phyloP scores from a whole-genome alignment of 331 rosid genomes.

The Arachis monticola region DNA sequence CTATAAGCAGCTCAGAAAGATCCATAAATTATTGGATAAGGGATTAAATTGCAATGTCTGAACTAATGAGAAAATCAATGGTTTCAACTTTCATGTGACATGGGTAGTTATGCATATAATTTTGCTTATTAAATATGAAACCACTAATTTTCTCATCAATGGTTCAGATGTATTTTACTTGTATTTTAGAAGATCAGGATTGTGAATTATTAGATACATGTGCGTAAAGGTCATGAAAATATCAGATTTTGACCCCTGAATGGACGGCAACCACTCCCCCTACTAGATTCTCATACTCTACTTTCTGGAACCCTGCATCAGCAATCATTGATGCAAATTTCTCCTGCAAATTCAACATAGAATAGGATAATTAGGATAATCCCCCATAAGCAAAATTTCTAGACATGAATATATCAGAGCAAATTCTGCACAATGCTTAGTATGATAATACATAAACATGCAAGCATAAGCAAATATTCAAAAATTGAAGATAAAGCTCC shows the following conservation, averaged over 20 bases:
- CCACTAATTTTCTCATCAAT: too few species aligned
- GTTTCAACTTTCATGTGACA: too few species aligned
- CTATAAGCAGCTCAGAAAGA: background rate
- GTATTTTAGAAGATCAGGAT: too few species aligned
- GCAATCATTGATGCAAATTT: slow-evolving; percentile 85
- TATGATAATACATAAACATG: slow-evolving; percentile 18
- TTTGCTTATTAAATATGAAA: too few species aligned
- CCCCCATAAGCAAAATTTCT: slow-evolving; percentile 7
- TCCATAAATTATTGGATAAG: slow-evolving; percentile 15
- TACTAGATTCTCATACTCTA: slow-evolving; percentile 84
- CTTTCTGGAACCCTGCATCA: slow-evolving; percentile 87
- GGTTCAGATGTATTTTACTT: background rate
- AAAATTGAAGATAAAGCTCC: slow-evolving; percentile 4
- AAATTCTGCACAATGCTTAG: slow-evolving; percentile 21
- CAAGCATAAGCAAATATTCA: slow-evolving; percentile 15
- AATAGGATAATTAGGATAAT: slow-evolving; percentile 18
- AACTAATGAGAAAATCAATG: too few species aligned
- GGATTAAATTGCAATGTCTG: background rate
- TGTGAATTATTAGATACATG: slow-evolving; percentile 20
- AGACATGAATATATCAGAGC: slow-evolving; percentile 10
- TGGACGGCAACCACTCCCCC: slow-evolving; percentile 97
- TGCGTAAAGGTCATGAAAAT: background rate
- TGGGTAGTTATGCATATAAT: too few species aligned
- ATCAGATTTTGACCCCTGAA: slow-evolving; percentile 77
- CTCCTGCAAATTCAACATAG: slow-evolving; percentile 56